Evolutionary conservation across 768 basidiomycete genomes (phyloP), one percentile per base, ranked within the genome.

Genomic region (Tulasnella sp.): DNA sequence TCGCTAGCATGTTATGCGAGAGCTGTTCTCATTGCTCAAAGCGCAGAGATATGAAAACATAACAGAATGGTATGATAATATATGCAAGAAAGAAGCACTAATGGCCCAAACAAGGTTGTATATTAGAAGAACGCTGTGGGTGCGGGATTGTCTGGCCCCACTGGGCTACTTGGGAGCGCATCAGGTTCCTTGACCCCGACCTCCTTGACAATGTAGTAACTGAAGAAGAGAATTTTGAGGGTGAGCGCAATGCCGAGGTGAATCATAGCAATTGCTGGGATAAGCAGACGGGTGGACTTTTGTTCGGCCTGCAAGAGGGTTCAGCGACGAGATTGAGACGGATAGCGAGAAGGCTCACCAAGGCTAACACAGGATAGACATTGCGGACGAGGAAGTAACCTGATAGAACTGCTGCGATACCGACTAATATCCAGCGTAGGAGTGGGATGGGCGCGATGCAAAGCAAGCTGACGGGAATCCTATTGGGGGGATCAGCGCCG

Each of bases 321-420:
- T 42, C 76, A 67, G 37, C 25, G 49, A 22, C 40, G n/a, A 19
- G 22, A 49, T 38, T 7, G 72, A 39, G 69, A 52, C 54, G 22
- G 22, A 11, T 19, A 5, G 54, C 19, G 34, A n/a, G 69, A 25
- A 73, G 71, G 86, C 92, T 79, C 79, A 96, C 95, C 11, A 89
- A 87, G 42, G 92, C 89, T 37, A 99, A 89, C 72, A 97, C 88
- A 3, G 97, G 97, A 79, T 97, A 99, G 67, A 97, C 88, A 80
- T 96, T 94, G 31, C 86, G 86, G 17, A 87, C 85, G 37, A 99
- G 86, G 86, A 96, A 99, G 85, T 89, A 94, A 1, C 95, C 94
- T 8, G 97, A 98, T 25, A 94, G 84, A 1, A 84, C 85, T 79
- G 93, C 93, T 0, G 89, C 96, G 67, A 90, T 68, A 15, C 88